A percentile compares a stretch with the other conserved stretches of the same genome.
Evolutionary conservation across 306 rosid species (phyloP).

Genomic region (Fragaria ananassa): DNA sequence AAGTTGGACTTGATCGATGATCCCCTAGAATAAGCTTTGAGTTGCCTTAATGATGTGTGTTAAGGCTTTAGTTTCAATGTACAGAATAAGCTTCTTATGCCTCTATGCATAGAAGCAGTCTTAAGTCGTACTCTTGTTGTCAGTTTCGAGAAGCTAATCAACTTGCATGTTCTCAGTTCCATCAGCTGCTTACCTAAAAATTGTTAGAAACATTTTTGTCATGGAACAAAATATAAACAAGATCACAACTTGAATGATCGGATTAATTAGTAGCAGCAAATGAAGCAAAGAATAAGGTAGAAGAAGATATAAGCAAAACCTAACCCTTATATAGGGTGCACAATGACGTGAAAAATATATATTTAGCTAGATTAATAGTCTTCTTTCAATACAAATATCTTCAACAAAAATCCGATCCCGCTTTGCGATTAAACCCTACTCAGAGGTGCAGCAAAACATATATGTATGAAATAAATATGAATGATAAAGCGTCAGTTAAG

Average conservation of each 20-base stretch:
- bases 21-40: neutral
- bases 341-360: too few species aligned
- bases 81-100: neutral
- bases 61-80: neutral
- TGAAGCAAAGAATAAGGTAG: too few species aligned
- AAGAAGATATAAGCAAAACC: too few species aligned
- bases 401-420: neutral
- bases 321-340: too few species aligned
- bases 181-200: neutral
- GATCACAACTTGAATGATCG: too few species aligned
- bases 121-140: neutral
- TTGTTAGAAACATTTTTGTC: too few species aligned
- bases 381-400: too few species aligned
- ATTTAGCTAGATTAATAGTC: too few species aligned
- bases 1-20: neutral
- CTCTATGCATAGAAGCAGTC: neutral
- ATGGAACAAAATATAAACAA: too few species aligned
- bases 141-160: neutral
- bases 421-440: neutral
- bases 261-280: too few species aligned
- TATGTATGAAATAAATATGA: neutral
- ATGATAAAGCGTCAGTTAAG: neutral
- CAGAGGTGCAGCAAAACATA: neutral
- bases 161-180: neutral
- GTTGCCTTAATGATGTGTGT: neutral